Percentiles rank a stretch among this genome's conserved stretches.
These are phyloP conservation scores for Scheffersomyces amazonensis DNA, from an alignment of 805 yeast species.

Conservation along the genomic window DNA sequence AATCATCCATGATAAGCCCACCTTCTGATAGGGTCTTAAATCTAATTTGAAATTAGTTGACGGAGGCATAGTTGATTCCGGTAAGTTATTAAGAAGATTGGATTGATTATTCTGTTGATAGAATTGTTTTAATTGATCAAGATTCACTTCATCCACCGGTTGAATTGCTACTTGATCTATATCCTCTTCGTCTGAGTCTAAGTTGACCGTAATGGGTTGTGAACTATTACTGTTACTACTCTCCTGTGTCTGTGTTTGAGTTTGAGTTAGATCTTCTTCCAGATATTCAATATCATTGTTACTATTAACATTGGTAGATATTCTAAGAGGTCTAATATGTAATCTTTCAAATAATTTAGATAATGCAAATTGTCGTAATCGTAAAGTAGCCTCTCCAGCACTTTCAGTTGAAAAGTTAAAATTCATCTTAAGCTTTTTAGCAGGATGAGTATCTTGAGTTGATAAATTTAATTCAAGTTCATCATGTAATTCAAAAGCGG, in stretches of 20 bases:
- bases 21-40: constrained; percentile 76
- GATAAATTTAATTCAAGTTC: constrained; percentile 2
- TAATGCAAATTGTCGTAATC: constrained; percentile 56
- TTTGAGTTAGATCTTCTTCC: constrained; percentile 4
- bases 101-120: constrained; percentile 71
- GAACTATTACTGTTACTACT: neutral
- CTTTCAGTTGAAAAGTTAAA: constrained; percentile 44
- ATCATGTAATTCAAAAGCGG: constrained; percentile 25
- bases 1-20: constrained; percentile 89
- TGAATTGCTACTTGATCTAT: constrained; percentile 5
- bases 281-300: constrained; percentile 9
- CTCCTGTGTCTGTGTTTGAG: constrained; percentile 1
- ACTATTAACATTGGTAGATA: neutral
- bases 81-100: constrained; percentile 52
- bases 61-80: constrained; percentile 58
- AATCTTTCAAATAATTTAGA: constrained; percentile 54
- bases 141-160: constrained; percentile 42
- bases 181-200: constrained; percentile 7
- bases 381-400: constrained; percentile 46
- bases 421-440: constrained; percentile 11
- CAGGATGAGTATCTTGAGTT: neutral
- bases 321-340: constrained; percentile 24
- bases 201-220: neutral
- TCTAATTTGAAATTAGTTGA: constrained; percentile 48
- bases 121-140: constrained; percentile 73